A percentile compares a stretch with the other conserved stretches of the same genome.
Evolutionary conservation across 2,329 filamentous ascomycete genomes (phyloP).

Genomic region (Alternaria brassicae): DNA sequence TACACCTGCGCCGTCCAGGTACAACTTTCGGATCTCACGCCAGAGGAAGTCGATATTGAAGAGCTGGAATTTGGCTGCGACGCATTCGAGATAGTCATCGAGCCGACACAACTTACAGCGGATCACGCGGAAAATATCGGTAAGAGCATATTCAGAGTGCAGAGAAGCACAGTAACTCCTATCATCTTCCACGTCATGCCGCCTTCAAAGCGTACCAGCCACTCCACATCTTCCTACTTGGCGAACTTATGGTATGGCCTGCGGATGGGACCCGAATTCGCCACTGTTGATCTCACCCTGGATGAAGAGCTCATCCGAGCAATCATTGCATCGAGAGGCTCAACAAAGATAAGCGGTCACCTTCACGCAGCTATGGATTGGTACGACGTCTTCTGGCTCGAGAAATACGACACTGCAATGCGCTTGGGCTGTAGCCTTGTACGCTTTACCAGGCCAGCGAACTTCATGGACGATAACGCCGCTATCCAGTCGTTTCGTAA

Average conservation of each 20-base stretch:
- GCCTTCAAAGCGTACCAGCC: constrained; percentile 28
- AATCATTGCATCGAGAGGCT: constrained; percentile 60
- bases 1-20: constrained; percentile 74
- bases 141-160: constrained; percentile 63
- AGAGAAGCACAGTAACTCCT: constrained; percentile 65
- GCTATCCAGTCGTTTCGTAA: constrained; percentile 64
- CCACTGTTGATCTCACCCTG: constrained; percentile 66
- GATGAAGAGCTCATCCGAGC: constrained; percentile 61
- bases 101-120: constrained; percentile 37
- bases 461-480: constrained; percentile 67
- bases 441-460: constrained; percentile 65
- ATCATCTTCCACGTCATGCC: constrained; percentile 52
- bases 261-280: constrained; percentile 68
- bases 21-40: constrained; percentile 64
- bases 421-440: constrained; percentile 67
- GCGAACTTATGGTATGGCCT: constrained; percentile 66
- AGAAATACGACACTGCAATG: constrained; percentile 65
- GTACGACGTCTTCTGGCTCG: constrained; percentile 63
- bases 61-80: constrained; percentile 70
- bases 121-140: constrained; percentile 58
- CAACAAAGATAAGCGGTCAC: constrained; percentile 68
- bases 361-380: constrained; percentile 61
- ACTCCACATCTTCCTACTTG: constrained; percentile 55
- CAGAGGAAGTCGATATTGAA: constrained; percentile 65
- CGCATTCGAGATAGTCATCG: constrained; percentile 68